Evolutionary conservation across 345 rosid species (phyloP).

Genomic region (Syzygium aromaticum): DNA sequence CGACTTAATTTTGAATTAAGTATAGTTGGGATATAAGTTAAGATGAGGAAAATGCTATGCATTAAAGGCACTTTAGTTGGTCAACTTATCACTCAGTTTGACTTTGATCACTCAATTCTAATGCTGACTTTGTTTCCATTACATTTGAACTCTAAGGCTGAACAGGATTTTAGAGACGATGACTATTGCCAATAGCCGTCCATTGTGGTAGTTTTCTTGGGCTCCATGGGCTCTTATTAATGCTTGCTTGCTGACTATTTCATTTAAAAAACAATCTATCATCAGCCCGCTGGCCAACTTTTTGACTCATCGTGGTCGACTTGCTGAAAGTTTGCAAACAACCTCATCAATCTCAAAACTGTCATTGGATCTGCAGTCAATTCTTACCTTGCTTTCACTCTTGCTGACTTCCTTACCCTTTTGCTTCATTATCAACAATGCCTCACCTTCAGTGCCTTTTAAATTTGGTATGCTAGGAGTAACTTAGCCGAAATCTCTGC

Average conservation of each 20-base stretch:
- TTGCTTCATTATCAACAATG: background rate
- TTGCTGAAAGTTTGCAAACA: background rate
- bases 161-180: background rate
- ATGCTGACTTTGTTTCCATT: background rate
- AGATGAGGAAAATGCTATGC: background rate
- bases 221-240: background rate
- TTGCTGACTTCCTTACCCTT: background rate
- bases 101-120: background rate
- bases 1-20: background rate
- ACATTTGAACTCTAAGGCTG: background rate
- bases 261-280: background rate
- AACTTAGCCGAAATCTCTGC: background rate
- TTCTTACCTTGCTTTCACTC: background rate
- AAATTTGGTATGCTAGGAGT: background rate
- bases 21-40: background rate
- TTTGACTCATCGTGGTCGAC: background rate
- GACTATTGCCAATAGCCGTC: background rate
- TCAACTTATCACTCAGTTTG: background rate
- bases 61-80: background rate
- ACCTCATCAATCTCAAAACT: background rate
- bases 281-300: accelerated
- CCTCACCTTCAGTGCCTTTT: background rate
- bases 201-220: background rate
- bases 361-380: accelerated
- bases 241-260: background rate